A percentile compares a stretch with the other conserved stretches of the same genome.
Evolutionary conservation across 2,329 filamentous ascomycete species (phyloP).

Genomic region (Furcasterigmium furcatum): DNA sequence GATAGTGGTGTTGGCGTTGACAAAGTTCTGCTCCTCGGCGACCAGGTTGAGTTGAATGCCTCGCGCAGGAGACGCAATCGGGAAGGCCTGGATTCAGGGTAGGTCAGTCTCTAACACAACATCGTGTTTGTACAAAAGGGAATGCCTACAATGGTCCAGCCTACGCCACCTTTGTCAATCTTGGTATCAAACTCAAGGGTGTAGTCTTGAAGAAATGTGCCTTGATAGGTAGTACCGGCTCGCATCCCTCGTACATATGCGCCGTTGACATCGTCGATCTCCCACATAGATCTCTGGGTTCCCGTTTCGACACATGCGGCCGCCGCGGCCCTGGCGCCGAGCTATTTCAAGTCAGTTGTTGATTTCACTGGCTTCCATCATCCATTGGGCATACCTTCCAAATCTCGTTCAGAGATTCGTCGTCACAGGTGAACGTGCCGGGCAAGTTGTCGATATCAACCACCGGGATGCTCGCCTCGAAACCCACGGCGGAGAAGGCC

Average conservation of each 20-base stretch:
- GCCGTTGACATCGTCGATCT: conserved; percentile 24
- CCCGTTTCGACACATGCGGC: conserved; percentile 31
- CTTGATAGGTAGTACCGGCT: conserved; percentile 21
- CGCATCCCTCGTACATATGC: conserved; percentile 28
- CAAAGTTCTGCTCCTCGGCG: conserved; percentile 3
- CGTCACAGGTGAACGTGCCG: conserved; percentile 22
- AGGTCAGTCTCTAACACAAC: too few relatives aligned
- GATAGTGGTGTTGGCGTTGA: conserved; percentile 28
- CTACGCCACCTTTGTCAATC: conserved; percentile 30
- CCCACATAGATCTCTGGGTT: conserved; percentile 29
- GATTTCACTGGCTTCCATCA: too few relatives aligned
- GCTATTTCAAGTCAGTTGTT: too few relatives aligned
- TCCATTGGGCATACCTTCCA: too few relatives aligned
- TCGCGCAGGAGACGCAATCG: too few relatives aligned
- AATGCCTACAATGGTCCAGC: conserved; percentile 33
- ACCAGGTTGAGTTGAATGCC: too few relatives aligned
- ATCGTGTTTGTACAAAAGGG: too few relatives aligned
- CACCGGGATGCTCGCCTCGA: conserved; percentile 22
- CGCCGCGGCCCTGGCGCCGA: conserved; percentile 28
- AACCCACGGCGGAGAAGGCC: conserved; percentile 24
- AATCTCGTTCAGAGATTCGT: conserved; percentile 26
- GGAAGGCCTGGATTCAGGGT: too few relatives aligned
- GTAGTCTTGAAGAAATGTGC: conserved; percentile 23
- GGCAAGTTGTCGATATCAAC: conserved; percentile 17
- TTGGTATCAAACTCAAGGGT: conserved; percentile 31